Percentiles rank a stretch among this genome's conserved stretches.
These are phyloP conservation scores for Coemansia biformis DNA, from an alignment of 192 early-diverging fungal species.

Conservation along the genomic window DNA sequence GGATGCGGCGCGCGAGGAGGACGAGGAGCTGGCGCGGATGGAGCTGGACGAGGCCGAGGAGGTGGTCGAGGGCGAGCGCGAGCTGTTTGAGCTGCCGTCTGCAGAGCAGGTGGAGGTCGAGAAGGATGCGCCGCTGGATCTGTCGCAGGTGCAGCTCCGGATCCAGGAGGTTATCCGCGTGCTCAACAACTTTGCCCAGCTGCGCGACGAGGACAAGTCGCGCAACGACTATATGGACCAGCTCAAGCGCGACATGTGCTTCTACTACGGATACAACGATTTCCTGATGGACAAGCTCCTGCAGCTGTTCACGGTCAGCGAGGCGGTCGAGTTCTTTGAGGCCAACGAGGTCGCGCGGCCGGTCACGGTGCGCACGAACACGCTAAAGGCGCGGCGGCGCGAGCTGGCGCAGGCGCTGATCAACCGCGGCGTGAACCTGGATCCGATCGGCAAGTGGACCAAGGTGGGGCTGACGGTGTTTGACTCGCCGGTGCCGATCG, in stretches of 20 bases:
- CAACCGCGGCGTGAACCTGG: conserved; percentile 95
- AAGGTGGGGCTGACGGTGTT: conserved; percentile 97
- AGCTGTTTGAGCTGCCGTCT: conserved; percentile 55
- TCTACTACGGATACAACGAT: conserved; percentile 94
- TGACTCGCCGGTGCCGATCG: conserved; percentile 90
- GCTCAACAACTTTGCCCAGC: conserved; percentile 82
- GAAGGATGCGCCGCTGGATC: conserved; percentile 59
- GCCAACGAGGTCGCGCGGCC: conserved; percentile 96
- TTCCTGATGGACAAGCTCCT: conserved; percentile 88
- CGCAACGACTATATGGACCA: conserved; percentile 83
- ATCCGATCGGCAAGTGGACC: conserved; percentile 97
- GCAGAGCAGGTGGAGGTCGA: conserved; percentile 62
- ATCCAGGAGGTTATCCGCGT: conserved; percentile 89
- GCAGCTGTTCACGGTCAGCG: conserved; percentile 83
- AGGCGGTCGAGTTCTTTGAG: conserved; percentile 97
- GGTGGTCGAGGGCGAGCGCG: conserved; percentile 50
- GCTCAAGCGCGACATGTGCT: conserved; percentile 81
- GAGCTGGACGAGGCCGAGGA: conserved; percentile 60
- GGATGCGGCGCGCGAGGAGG: conserved; percentile 48
- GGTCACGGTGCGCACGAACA: conserved; percentile 95
- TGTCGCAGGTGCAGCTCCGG: conserved; percentile 71
- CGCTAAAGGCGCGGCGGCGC: conserved; percentile 85
- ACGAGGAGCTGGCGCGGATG: conserved; percentile 64
- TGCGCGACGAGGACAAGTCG: conserved; percentile 66
- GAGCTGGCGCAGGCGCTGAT: conserved; percentile 94